Conservation (phyloP, 75 land plant genomes). For the Cupressus sempervirens region DNA sequence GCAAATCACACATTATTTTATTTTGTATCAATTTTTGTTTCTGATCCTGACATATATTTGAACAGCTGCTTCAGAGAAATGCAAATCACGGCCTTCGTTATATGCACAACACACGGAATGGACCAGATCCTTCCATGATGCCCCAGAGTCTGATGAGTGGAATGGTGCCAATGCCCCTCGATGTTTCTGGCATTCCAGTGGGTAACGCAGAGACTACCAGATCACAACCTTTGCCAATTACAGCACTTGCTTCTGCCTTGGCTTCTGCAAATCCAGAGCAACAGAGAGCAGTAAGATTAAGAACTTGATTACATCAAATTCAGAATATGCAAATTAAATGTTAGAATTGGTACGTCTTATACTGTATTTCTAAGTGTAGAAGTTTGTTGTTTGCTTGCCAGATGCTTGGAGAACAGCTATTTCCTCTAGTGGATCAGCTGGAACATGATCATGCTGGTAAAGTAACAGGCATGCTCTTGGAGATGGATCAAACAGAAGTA, state of each 20-base stretch:
- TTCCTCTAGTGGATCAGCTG: slow-evolving; percentile 63
- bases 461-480: slow-evolving; percentile 87
- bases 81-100: slow-evolving; percentile 55
- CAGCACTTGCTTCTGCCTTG: slow-evolving; percentile 43
- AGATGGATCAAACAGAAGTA: slow-evolving; percentile 87
- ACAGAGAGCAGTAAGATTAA: slow-evolving; percentile 40
- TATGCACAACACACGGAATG: slow-evolving; percentile 47
- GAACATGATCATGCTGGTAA: slow-evolving; percentile 64
- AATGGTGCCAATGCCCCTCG: slow-evolving; percentile 42
- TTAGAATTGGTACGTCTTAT: not conserved
- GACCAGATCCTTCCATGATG: slow-evolving; percentile 31
- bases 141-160: slow-evolving; percentile 45
- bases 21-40: slow-evolving; percentile 4
- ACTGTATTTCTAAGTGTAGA: not conserved
- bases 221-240: slow-evolving; percentile 35
- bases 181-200: slow-evolving; percentile 36
- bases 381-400: slow-evolving; percentile 25
- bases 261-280: slow-evolving; percentile 53
- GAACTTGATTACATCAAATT: not conserved
- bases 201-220: slow-evolving; percentile 30
- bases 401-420: slow-evolving; percentile 83
- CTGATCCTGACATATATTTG: too few species aligned
- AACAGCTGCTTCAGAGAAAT: slow-evolving; percentile 49
- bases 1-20: not conserved
- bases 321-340: not conserved